A percentile compares a stretch with the other conserved stretches of the same genome.
These are phyloP conservation scores for Globisporangium solare DNA, from an alignment of 352 stramenopile genomes.

Conservation along the genomic window DNA sequence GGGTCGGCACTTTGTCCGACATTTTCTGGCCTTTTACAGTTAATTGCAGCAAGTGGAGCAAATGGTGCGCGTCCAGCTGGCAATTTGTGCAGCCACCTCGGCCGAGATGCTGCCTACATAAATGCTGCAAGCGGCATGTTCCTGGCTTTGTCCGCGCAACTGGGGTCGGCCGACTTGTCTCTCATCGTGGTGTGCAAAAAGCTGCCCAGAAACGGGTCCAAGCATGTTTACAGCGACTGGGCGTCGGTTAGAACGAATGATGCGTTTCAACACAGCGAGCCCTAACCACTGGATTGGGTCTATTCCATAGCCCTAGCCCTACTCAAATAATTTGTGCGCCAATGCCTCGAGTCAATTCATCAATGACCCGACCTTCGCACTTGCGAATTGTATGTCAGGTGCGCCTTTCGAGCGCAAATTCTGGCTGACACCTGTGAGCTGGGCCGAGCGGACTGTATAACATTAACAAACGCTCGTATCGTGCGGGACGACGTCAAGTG, in stretches of 20 bases:
- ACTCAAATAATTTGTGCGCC: background rate
- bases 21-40: too few species aligned
- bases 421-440: too few species aligned
- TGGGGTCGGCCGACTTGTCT: constrained; percentile 2
- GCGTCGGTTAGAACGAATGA: background rate
- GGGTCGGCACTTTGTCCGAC: too few species aligned
- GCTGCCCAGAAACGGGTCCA: background rate
- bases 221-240: constrained; percentile 1
- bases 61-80: too few species aligned
- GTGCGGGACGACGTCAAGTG: too few species aligned
- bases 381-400: background rate
- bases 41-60: too few species aligned
- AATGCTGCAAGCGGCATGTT: background rate
- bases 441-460: too few species aligned
- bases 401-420: background rate
- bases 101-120: too few species aligned
- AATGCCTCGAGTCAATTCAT: background rate
- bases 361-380: background rate
- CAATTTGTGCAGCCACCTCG: too few species aligned
- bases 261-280: background rate
- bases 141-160: constrained; percentile 5
- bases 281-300: background rate
- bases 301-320: background rate
- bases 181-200: constrained; percentile 2
- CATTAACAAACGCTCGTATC: too few species aligned